A percentile compares a stretch with the other conserved stretches of the same genome.
Evolutionary conservation across 306 rosid species (phyloP).

Genomic region (Cucurbita pepo): DNA sequence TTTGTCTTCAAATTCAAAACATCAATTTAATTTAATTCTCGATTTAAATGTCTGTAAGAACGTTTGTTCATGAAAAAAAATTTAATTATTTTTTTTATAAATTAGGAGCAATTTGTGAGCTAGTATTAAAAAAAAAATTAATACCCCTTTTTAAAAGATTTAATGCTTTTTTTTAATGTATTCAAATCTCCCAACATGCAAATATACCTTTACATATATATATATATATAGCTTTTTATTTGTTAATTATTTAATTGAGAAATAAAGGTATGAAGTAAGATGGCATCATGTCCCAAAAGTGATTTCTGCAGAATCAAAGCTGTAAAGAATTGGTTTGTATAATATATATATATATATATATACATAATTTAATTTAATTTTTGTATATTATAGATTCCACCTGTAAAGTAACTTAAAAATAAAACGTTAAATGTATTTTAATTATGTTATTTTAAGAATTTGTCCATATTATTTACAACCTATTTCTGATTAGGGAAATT

Average conservation of each 20-base stretch:
- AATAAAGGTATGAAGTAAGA: neutral
- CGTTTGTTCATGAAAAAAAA: neutral
- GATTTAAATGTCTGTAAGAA: neutral
- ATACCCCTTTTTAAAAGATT: neutral
- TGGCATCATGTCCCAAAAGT: slow-evolving; percentile 4
- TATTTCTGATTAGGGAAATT: neutral
- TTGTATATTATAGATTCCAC: neutral
- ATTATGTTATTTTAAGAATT: too few species aligned
- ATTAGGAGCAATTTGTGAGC: neutral
- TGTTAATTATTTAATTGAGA: neutral
- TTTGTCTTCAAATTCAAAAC: neutral
- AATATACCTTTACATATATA: neutral
- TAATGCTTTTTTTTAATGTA: neutral
- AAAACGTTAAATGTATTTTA: neutral
- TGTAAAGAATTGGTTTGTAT: neutral
- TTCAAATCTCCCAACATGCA: neutral
- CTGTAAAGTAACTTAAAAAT: neutral
- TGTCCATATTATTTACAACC: neutral
- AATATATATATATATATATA: neutral
- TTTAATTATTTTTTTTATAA: neutral
- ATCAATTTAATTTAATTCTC: neutral
- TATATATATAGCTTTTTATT: too few species aligned
- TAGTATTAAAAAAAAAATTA: too few species aligned
- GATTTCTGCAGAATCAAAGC: neutral
- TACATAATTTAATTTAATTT: too few species aligned